Conservation (phyloP, 352 stramenopile genomes). For the Phytophthora cajani region DNA sequence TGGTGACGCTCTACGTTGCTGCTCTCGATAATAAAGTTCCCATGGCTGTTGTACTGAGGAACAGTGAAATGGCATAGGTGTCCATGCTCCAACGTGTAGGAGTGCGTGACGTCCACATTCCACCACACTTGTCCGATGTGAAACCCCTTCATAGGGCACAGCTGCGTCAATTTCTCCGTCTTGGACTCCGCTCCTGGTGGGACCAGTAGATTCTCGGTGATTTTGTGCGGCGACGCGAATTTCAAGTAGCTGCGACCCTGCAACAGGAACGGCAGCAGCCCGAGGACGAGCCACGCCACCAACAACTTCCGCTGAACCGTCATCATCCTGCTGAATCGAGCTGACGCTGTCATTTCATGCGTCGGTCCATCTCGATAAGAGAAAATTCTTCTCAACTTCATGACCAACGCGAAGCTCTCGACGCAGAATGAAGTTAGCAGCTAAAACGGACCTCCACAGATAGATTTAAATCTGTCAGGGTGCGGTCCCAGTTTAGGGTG, state of each 20-base stretch:
- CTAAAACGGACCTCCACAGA: neutral
- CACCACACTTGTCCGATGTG: constrained; percentile 19
- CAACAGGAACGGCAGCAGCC: neutral
- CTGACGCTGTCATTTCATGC: neutral
- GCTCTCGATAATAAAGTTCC: constrained; percentile 5
- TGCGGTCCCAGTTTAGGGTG: neutral
- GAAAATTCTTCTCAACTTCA: neutral
- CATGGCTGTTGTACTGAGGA: constrained; percentile 24
- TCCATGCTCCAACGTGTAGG: neutral
- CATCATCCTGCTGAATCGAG: neutral
- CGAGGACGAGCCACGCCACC: neutral
- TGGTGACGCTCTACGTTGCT: neutral
- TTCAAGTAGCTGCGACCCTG: constrained; percentile 5
- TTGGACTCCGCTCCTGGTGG: neutral
- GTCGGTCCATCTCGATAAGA: neutral
- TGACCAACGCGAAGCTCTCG: neutral
- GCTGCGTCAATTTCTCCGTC: neutral
- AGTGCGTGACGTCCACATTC: constrained; percentile 16
- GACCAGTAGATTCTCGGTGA: constrained; percentile 1
- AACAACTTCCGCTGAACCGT: constrained; percentile 1
- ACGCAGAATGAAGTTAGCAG: neutral
- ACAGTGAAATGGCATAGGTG: constrained; percentile 17
- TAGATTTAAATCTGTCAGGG: neutral
- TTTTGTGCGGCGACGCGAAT: constrained; percentile 4
- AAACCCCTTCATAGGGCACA: constrained; percentile 6